phyloP scores from a whole-genome alignment of 2,329 filamentous ascomycete species.

The Apiospora saccharicola region DNA sequence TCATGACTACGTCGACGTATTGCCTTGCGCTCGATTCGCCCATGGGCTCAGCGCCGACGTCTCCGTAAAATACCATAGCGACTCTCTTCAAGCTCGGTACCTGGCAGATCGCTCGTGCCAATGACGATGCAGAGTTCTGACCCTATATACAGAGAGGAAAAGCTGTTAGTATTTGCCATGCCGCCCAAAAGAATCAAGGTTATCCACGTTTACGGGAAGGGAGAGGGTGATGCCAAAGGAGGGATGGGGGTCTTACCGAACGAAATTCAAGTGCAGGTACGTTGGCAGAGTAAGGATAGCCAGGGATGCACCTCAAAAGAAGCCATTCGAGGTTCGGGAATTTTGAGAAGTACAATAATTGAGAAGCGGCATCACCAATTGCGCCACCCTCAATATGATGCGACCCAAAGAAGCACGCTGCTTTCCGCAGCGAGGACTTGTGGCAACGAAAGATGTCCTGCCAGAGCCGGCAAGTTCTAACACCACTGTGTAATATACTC shows the following conservation, averaged over 20 bases:
- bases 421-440: not conserved
- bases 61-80: not conserved
- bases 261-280: not conserved
- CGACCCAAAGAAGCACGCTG: not conserved
- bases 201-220: not conserved
- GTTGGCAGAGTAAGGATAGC: not conserved
- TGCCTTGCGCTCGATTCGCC: not conserved
- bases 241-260: not conserved
- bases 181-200: no score
- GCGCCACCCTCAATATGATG: not conserved
- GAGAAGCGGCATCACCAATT: not conserved
- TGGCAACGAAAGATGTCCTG: not conserved
- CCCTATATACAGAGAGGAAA: not conserved
- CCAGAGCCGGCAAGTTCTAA: not conserved
- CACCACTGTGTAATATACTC: not conserved
- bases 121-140: not conserved
- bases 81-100: not conserved
- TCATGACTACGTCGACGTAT: not conserved
- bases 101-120: not conserved
- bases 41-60: not conserved
- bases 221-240: no score
- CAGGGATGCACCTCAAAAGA: not conserved
- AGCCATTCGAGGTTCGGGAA: not conserved
- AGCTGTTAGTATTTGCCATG: not conserved
- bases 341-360: not conserved